These are phyloP conservation scores for Arabis alpina DNA, from an alignment of 345 rosid genomes.

Conservation along the genomic window DNA sequence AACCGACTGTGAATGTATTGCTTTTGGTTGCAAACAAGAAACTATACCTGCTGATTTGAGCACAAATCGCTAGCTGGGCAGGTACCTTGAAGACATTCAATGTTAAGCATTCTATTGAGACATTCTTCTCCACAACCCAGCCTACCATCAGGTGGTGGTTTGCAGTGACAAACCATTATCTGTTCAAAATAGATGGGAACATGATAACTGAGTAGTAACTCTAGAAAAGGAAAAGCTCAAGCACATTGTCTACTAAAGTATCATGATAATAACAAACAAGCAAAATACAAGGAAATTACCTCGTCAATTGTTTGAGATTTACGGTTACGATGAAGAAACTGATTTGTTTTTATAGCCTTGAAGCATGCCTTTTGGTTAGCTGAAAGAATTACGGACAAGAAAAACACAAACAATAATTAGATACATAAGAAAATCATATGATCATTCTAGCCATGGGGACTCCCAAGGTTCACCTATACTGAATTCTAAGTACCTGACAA, in stretches of 20 bases:
- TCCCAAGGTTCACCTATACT: constrained; percentile 8
- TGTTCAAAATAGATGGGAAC: constrained; percentile 42
- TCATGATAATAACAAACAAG: constrained; percentile 6
- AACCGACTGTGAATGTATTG: constrained; percentile 20
- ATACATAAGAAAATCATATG: constrained; percentile 1
- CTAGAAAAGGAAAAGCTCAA: constrained; percentile 15
- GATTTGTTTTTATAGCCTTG: constrained; percentile 67
- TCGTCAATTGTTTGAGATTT: constrained; percentile 93
- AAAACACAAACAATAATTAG: constrained; percentile 27
- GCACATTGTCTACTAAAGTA: constrained; percentile 7
- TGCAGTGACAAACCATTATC: constrained; percentile 98
- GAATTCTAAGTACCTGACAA: constrained; percentile 54
- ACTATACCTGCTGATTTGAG: constrained; percentile 91
- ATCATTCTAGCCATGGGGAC: constrained; percentile 17
- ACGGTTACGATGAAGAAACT: constrained; percentile 84
- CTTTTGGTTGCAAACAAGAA: constrained; percentile 31
- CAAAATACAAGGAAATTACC: constrained; percentile 51
- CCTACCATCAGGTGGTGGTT: constrained; percentile 58
- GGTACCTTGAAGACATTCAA: constrained; percentile 93
- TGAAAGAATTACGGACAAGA: constrained; percentile 42
- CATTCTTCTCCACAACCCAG: constrained; percentile 96
- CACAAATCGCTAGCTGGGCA: constrained; percentile 92
- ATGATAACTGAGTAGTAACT: constrained; percentile 22
- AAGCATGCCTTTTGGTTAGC: constrained; percentile 66
- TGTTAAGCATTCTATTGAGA: constrained; percentile 94